Base-by-base conservation (phyloP, 2,329 filamentous ascomycete genomes). In the Pseudogymnoascus sp. region DNA sequence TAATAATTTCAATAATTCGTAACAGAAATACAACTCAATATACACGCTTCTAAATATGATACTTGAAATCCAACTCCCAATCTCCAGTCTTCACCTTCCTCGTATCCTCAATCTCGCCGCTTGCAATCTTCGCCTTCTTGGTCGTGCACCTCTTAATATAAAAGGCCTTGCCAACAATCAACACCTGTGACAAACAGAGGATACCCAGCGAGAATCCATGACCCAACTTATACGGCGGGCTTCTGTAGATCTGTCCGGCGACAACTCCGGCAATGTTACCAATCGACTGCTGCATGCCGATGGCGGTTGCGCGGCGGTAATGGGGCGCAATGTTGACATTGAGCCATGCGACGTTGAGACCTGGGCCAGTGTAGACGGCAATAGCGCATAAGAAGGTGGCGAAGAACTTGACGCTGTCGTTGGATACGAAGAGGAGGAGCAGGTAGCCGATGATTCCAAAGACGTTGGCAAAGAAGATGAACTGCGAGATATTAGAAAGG, bases 381-480 rank as follows among this genome's bases (percentile, higher is more conserved):
- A 65, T 61, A 2, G 44, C 15, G 8, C 75, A 76, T 10, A 82
- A 69, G 67, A 78, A 82, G 0, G 76, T 78, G 2, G 75, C 78
- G 61, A 81, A 79, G 69, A 78, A 82, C 61, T 77, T 74, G 54
- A 80, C 76, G 0, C 77, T 76, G 50, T 81, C 71, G 64, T 77
- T 76, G 4, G 77, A 77, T 8, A 83, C 74, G 36, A 73, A 70
- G 1, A 82, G 67, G 4, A 81, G 74, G 31, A 82, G 66, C 13
- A 79, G 75, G 63, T 81, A 81, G 1, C 80, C 80, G 10, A 79
- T 64, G 21, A 81, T 75, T 2, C 76, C 78, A 33, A 79, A 75
- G 9, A 79, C 63, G 39, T 76, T 76, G 13, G 72, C 69, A 0
- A 66, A 61, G 29, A 76, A 66, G 4, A 77, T 65, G 58, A 73